phyloP scores from a whole-genome alignment of 1,284 basidiomycete species.

The Mycosarcoma mackinlayi region DNA sequence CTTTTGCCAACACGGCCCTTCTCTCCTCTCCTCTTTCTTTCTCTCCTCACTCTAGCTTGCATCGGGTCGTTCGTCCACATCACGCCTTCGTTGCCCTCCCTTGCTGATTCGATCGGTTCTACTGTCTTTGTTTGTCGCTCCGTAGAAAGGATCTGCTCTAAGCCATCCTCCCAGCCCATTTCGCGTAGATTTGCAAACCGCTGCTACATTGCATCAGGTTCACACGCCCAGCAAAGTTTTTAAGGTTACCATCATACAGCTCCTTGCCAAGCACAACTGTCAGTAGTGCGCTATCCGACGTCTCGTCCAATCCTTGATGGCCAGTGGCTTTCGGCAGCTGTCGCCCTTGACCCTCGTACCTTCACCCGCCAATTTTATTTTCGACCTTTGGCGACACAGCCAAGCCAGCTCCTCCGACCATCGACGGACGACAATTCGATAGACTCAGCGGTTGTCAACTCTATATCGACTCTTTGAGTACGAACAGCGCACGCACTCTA shows the following conservation, averaged over 20 bases:
- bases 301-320: background rate
- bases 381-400: constrained; percentile 20
- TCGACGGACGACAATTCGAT: constrained; percentile 4
- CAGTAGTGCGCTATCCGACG: constrained; percentile 7
- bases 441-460: background rate
- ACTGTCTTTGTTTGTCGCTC: no score
- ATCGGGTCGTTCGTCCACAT: background rate
- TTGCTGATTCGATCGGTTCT: no score
- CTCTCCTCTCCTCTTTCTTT: background rate
- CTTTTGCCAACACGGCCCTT: background rate
- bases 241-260: background rate
- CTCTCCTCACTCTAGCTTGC: background rate
- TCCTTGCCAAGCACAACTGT: background rate
- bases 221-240: background rate
- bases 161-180: no score
- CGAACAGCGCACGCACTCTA: background rate
- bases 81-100: background rate
- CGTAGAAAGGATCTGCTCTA: no score
- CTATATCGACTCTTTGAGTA: background rate
- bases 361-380: constrained; percentile 6
- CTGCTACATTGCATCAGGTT: background rate
- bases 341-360: background rate
- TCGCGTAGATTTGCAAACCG: background rate
- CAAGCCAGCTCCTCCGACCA: constrained; percentile 1
- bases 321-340: background rate